Conservation (phyloP, 768 basidiomycete genomes). For the Hypholoma fasciculare region DNA sequence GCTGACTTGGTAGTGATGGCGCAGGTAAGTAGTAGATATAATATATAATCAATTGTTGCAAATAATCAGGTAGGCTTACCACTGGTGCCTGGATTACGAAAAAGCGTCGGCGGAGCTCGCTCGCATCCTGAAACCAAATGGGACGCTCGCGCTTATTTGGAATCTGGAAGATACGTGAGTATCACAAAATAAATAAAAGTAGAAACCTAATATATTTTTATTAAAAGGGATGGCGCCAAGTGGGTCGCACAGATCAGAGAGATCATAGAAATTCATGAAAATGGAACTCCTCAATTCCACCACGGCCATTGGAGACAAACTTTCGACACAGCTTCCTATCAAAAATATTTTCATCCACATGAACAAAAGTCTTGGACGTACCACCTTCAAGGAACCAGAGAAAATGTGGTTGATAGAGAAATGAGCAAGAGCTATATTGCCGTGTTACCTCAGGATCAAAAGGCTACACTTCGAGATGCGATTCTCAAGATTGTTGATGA, state of each 20-base stretch:
- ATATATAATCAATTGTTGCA: constrained; percentile 6
- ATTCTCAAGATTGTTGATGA: constrained; percentile 55
- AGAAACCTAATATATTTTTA: too few relatives aligned
- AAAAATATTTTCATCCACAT: constrained; percentile 55
- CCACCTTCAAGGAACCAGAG: constrained; percentile 48
- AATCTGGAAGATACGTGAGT: constrained; percentile 81
- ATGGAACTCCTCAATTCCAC: constrained; percentile 81
- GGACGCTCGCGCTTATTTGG: constrained; percentile 78
- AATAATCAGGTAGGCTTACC: constrained; percentile 66
- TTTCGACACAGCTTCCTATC: constrained; percentile 66
- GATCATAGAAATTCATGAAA: constrained; percentile 65
- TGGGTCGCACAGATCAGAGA: constrained; percentile 80
- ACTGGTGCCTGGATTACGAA: constrained; percentile 87
- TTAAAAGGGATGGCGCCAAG: constrained; percentile 47
- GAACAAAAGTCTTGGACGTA: constrained; percentile 59
- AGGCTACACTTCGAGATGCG: constrained; percentile 47
- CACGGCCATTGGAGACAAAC: constrained; percentile 70
- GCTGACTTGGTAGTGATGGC: constrained; percentile 79
- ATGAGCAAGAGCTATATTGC: constrained; percentile 87
- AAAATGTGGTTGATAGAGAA: constrained; percentile 64
- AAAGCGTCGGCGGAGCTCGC: constrained; percentile 77
- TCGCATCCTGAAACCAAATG: constrained; percentile 77
- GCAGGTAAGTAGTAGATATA: constrained; percentile 44
- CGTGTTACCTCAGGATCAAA: constrained; percentile 57
- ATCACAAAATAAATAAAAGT: background rate